Base-by-base conservation (phyloP, 257 asterid species). In the Schizonepeta tenuifolia region DNA sequence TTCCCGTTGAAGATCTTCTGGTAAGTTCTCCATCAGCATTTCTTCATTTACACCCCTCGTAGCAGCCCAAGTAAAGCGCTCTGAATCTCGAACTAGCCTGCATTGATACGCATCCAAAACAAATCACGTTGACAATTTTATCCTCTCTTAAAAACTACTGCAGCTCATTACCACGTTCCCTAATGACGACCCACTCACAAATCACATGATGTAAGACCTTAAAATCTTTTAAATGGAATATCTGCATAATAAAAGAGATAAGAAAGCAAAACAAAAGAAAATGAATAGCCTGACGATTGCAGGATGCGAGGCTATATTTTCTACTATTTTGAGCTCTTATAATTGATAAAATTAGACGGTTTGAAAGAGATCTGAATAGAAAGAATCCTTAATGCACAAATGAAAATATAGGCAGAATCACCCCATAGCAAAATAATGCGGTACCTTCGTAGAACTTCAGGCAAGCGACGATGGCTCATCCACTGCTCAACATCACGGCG, bases 401-500 rank as follows among this genome's bases (percentile, higher is more conserved):
- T 22, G 65, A 41, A 38, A 51, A 1, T 51, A 65, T 0, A 22
- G 24, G 26, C 50, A 58, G 20, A 71, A 49, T 24, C 65, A 28
- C 49, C 50, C 56, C 47, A 43, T 22, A 22, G 69, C 4, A 70
- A 56, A 20, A 49, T 7, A 70, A 33, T 33, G 55, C 18, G 31
- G 14, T 67, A 94, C 99, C 91, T 89, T 83, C 89, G 83, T 72
- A 94, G 77, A 31, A 65, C 86, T 72, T 71, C 85, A 50, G 99
- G 97, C 86, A 94, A 83, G 36, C 95, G 92, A 20, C 97, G 92
- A 63, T 89, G 99, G 47, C 96, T 86, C 99, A 94, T 91, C 99
- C 99, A 94, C 77, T 84, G 96, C 81, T 94, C 99, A 68, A 91
- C 95, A 80, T 94, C 99, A 64, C 97, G 96, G 28, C 92, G 93